Base-by-base conservation (phyloP, 495 filamentous ascomycete species). In the Aspergillus asperescens region DNA sequence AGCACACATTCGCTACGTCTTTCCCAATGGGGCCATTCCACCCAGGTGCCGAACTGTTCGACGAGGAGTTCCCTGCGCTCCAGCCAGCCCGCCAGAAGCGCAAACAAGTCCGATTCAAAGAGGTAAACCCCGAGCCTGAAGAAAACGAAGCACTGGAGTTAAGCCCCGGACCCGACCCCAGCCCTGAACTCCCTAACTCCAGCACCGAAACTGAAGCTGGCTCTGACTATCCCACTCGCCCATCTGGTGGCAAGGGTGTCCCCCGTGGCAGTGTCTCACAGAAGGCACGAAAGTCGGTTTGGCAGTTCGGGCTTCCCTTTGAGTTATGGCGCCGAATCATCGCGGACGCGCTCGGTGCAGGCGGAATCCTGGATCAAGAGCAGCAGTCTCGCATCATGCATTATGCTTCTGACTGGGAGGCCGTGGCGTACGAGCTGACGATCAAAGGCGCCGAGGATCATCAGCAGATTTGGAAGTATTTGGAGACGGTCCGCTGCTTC, bases 301-400 rank as follows among this genome's bases (percentile, higher is more conserved):
- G 57, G 60, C 60, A 54, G 15, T 61, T 50, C 29, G 63, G 62
- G 2, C 50, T 75, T 19, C 50, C 70, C 1, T 47, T 63, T 16
- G 50, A 66, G 10, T 8, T 66, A 9, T 74, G 68, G 69, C 56
- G 59, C 9, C 44, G 57, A 13, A 71, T 75, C 35, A 61, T 75
- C 24, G 63, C 60, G 4, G 41, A 61, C n/a, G 61, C 61, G 1
- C 53, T 63, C 13, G 61, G 56, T 10, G 69, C 65, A 1, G 52
- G 73, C 5, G 60, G 60, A 8, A 55, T 73, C 32, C 49, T 75
- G 32, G 66, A 67, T 50, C 40, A 32, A 6, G 52, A 57, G 4
- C 72, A 75, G 50, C 70, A 73, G 52, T 35, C 16, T 1, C 53
- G 48, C 10, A 60, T 67, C 35, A 54, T 70, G 18, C 50, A 55